A percentile compares a stretch with the other conserved stretches of the same genome.
phyloP scores from a whole-genome alignment of 306 rosid genomes.

The Cicer bijugum region DNA sequence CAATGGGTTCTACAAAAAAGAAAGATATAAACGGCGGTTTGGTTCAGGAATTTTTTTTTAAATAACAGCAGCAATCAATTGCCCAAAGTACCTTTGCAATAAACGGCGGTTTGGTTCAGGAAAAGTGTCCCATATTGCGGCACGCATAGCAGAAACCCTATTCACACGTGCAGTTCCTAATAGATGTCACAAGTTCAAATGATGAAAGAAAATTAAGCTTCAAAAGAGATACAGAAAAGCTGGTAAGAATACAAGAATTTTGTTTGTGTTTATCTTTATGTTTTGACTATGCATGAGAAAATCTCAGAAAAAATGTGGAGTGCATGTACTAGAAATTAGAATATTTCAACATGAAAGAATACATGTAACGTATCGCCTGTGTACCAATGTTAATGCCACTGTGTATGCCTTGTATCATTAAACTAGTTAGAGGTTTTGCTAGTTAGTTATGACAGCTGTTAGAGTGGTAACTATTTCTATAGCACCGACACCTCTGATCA shows the following conservation, averaged over 20 bases:
- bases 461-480: not conserved
- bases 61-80: slow-evolving; percentile 10
- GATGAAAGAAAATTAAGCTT: slow-evolving; percentile 34
- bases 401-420: not conserved
- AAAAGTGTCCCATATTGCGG: slow-evolving; percentile 84
- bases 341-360: not conserved
- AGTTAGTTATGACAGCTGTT: not conserved
- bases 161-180: slow-evolving; percentile 71
- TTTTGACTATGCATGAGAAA: not conserved
- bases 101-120: slow-evolving; percentile 95
- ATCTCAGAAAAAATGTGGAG: not conserved
- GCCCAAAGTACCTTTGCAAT: slow-evolving; percentile 77
- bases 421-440: not conserved
- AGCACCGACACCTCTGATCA: too few relatives aligned
- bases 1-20: not conserved
- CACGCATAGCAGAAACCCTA: slow-evolving; percentile 81
- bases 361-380: not conserved
- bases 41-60: slow-evolving; percentile 76
- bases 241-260: slow-evolving; percentile 1
- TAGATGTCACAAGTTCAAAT: slow-evolving; percentile 40
- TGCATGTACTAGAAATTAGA: not conserved
- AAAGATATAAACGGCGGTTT: slow-evolving; percentile 65
- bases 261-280: slow-evolving; percentile 7
- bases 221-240: slow-evolving; percentile 7
- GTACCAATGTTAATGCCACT: not conserved